Base-by-base conservation (phyloP, 2,329 filamentous ascomycete species). In the Hawksworthiomyces lignivorus region DNA sequence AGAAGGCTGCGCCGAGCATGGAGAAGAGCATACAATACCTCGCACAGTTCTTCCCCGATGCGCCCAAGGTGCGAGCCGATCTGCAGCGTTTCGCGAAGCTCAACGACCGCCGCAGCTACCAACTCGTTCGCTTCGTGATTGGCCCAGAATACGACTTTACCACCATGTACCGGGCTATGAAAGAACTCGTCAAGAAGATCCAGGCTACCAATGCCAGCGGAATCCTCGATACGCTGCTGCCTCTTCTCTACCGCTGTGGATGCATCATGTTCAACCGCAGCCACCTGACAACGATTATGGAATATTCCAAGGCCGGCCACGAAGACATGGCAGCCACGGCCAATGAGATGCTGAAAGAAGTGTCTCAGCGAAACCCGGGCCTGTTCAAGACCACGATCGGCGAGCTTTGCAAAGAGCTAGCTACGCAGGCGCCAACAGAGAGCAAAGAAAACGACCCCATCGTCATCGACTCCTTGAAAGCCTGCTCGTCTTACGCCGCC, bases 361-460 rank as follows among this genome's bases (percentile, higher is more conserved):
- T 97, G 22, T 97, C 92, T 0, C 81, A 86, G 40, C 78, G 80
- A 34, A 92, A 92, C 49, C 89, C 92, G 0, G 84, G 90, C 45
- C 79, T 97, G 8, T 88, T 98, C 66, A 90, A 92, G 56, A 85
- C 87, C 2, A 90, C 97, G 51, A 84, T 96, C 6, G 85, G 87
- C 47, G 88, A 94, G 48, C 76, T 98, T 35, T 95, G 89, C 64
- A 87, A 86, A 56, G 82, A 88, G 45, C 74, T 98, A 15, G 78
- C 88, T 50, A 77, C 86, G 20, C 82, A 89, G 54, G 84, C 86
- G 2, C 92, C 92, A 1, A 80, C 77, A 4, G 70, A 76, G 17
- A 77, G 70, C 15, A 77, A 75, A 39, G 57, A 72, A 2, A 89
- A 89, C 48, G 84, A 90, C 40, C 62, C 77, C 1, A 73, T 77